Evolutionary conservation across 2,329 filamentous ascomycete species (phyloP).

Genomic region (Fusarium concolor): DNA sequence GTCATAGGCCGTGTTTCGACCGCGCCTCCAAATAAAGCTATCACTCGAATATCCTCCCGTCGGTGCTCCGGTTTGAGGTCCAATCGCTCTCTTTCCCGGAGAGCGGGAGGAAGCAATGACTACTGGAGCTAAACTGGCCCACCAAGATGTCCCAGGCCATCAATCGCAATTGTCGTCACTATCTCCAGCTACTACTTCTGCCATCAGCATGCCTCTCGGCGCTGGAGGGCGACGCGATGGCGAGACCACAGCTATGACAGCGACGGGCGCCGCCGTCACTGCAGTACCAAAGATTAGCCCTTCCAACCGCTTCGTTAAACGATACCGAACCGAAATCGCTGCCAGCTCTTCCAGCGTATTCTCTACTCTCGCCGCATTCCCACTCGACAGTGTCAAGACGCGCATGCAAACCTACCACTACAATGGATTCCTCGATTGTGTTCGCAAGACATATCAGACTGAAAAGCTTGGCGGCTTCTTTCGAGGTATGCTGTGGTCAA

Average conservation of each 20-base stretch:
- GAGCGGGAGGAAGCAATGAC: conserved; percentile 52
- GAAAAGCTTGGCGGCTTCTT: conserved; percentile 84
- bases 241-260: conserved; percentile 43
- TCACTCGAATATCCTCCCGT: neutral
- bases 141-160: conserved; percentile 55
- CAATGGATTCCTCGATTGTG: conserved; percentile 78
- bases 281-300: conserved; percentile 16
- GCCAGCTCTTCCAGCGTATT: conserved; percentile 82
- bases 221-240: conserved; percentile 48
- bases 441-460: conserved; percentile 78
- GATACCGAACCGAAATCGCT: conserved; percentile 83
- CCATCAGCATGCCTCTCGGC: conserved; percentile 45
- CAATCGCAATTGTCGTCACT: conserved; percentile 45
- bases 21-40: conserved; percentile 43
- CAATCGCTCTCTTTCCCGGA: conserved; percentile 41
- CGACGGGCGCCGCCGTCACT: conserved; percentile 31
- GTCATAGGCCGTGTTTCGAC: conserved; percentile 46
- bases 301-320: conserved; percentile 67
- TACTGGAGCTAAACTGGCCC: conserved; percentile 51
- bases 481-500: conserved; percentile 67
- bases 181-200: conserved; percentile 43
- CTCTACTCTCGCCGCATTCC: conserved; percentile 84
- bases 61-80: conserved; percentile 27
- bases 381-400: conserved; percentile 89
- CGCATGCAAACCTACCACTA: conserved; percentile 90